Conservation (phyloP, 2,329 filamentous ascomycete genomes). For the Trichophyton mentagrophytes region DNA sequence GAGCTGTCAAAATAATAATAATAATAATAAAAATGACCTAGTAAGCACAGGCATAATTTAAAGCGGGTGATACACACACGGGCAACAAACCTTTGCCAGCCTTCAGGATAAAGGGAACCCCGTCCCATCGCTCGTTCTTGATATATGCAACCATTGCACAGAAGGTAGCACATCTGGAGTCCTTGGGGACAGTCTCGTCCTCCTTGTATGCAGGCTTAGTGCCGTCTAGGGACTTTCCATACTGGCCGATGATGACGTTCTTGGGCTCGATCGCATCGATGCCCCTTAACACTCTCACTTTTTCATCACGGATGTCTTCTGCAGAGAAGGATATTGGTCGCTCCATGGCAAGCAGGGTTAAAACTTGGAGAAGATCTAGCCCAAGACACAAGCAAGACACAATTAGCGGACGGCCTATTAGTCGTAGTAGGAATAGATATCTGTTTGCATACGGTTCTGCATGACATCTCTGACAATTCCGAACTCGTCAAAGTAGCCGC, state of each 20-base stretch:
- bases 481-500: slow-evolving; percentile 98
- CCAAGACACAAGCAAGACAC: background rate
- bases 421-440: background rate
- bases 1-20: slow-evolving; percentile 37
- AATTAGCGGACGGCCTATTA: background rate
- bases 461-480: slow-evolving; percentile 99
- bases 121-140: slow-evolving; percentile 99
- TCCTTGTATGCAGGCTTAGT: slow-evolving; percentile 97
- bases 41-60: background rate
- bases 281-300: slow-evolving; percentile 81
- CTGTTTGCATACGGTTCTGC: slow-evolving; percentile 63
- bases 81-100: slow-evolving; percentile 61
- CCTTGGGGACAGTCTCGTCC: slow-evolving; percentile 94
- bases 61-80: background rate
- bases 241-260: slow-evolving; percentile 99
- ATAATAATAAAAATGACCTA: background rate
- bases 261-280: slow-evolving; percentile 95
- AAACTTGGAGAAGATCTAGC: slow-evolving; percentile 73
- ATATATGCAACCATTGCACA: slow-evolving; percentile 95
- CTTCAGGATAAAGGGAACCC: slow-evolving; percentile 98
- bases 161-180: slow-evolving; percentile 95
- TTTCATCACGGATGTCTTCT: slow-evolving; percentile 97
- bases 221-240: slow-evolving; percentile 89
- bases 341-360: slow-evolving; percentile 96
- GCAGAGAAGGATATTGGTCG: slow-evolving; percentile 94